phyloP scores from a whole-genome alignment of 345 rosid genomes.

The Litchi chinensis region DNA sequence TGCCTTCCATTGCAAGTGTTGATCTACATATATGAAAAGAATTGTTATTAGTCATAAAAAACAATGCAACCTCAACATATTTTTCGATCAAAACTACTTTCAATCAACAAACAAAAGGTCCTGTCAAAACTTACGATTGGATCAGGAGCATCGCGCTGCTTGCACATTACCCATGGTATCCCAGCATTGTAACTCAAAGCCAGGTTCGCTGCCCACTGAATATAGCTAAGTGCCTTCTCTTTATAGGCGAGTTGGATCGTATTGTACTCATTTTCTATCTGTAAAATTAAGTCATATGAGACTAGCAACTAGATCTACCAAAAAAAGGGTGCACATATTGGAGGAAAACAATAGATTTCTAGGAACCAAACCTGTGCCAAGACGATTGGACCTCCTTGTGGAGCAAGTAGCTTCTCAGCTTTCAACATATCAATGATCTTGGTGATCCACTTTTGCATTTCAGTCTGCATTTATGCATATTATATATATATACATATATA shows the following conservation, averaged over 20 bases:
- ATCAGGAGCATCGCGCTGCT: constrained; percentile 84
- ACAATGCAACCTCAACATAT: not conserved
- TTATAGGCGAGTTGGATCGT: constrained; percentile 67
- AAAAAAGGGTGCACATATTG: not conserved
- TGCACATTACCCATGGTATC: constrained; percentile 96
- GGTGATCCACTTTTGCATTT: constrained; percentile 58
- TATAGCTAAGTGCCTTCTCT: constrained; percentile 59
- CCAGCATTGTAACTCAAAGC: constrained; percentile 57
- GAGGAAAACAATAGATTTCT: not conserved
- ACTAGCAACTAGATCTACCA: not conserved
- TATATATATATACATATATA: not conserved
- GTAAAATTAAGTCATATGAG: constrained; percentile 8
- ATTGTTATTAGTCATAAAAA: not conserved
- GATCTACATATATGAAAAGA: constrained; percentile 46
- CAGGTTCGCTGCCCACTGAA: constrained; percentile 74
- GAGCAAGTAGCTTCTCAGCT: constrained; percentile 55
- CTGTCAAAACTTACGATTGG: constrained; percentile 56
- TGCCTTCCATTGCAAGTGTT: constrained; percentile 97
- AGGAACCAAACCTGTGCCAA: constrained; percentile 52
- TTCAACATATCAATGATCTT: constrained; percentile 45
- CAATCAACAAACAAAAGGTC: not conserved
- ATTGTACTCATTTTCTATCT: constrained; percentile 94
- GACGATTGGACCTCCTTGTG: constrained; percentile 84
- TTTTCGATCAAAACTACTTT: not conserved
- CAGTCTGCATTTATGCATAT: constrained; percentile 33